These are phyloP conservation scores for Pisolithus tinctorius DNA, from an alignment of 768 basidiomycete genomes.

Conservation along the genomic window DNA sequence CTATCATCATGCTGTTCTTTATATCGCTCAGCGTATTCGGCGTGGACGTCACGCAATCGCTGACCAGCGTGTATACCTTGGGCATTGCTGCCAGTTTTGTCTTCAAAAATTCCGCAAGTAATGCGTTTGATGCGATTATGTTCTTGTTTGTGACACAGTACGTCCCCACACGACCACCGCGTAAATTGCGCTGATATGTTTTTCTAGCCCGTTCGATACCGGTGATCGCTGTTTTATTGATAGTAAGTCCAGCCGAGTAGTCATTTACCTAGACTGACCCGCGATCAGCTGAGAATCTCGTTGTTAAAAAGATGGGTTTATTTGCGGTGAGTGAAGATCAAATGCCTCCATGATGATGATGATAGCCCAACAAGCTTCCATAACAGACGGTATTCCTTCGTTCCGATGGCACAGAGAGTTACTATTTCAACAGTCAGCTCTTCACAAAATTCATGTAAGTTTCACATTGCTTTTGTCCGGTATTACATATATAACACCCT, in stretches of 20 bases:
- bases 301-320: slow-evolving; percentile 76
- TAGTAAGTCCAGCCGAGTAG: slow-evolving; percentile 26
- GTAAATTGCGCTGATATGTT: slow-evolving; percentile 4
- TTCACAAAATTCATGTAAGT: slow-evolving; percentile 69
- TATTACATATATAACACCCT: neutral
- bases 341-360: neutral
- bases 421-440: slow-evolving; percentile 76
- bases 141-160: slow-evolving; percentile 81
- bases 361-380: neutral
- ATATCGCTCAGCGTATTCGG: slow-evolving; percentile 69
- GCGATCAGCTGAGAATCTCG: slow-evolving; percentile 52
- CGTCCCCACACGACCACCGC: slow-evolving; percentile 21
- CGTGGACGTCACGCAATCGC: slow-evolving; percentile 53
- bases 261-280: slow-evolving; percentile 4
- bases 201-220: slow-evolving; percentile 64
- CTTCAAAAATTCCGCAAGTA: slow-evolving; percentile 69
- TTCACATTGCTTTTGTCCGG: neutral
- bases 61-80: slow-evolving; percentile 69
- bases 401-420: slow-evolving; percentile 69
- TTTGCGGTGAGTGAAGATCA: slow-evolving; percentile 48
- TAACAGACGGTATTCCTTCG: slow-evolving; percentile 62
- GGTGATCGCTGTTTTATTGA: slow-evolving; percentile 80
- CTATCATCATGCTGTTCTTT: slow-evolving; percentile 61
- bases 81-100: slow-evolving; percentile 73
- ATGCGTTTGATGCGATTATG: slow-evolving; percentile 74